A percentile compares a stretch with the other conserved stretches of the same genome.
These are phyloP conservation scores for Bruguiera parviflora DNA, from an alignment of 345 rosid genomes.

Conservation along the genomic window DNA sequence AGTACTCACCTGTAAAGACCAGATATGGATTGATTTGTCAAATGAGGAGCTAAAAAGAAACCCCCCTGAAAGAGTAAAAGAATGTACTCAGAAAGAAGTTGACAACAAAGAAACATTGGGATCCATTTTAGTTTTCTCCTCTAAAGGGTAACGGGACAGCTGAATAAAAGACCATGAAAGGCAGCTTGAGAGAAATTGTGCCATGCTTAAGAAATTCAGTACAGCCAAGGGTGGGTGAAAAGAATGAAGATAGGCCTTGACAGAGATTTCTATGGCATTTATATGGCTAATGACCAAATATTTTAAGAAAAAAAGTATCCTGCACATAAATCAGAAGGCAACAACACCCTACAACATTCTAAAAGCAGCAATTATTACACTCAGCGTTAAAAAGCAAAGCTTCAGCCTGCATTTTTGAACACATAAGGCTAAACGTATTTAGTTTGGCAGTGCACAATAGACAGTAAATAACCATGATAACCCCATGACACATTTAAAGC, in stretches of 20 bases:
- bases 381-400: neutral
- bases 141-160: neutral
- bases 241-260: neutral
- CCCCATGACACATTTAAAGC: too few relatives aligned
- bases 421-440: too few relatives aligned
- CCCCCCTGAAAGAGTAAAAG: constrained; percentile 53
- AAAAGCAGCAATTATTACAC: neutral
- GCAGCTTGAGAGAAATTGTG: too few relatives aligned
- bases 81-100: constrained; percentile 15
- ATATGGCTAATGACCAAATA: neutral
- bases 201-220: neutral
- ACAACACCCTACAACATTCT: neutral
- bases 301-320: neutral
- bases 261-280: neutral
- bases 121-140: neutral
- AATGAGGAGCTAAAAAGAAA: constrained; percentile 80
- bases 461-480: too few relatives aligned
- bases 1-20: constrained; percentile 79
- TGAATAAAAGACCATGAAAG: neutral
- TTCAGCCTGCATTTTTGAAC: constrained; percentile 9
- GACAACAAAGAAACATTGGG: neutral
- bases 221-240: neutral
- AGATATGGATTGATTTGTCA: constrained; percentile 70
- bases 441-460: too few relatives aligned
- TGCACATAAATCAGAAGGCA: neutral